Evolutionary conservation across 192 early-diverging fungal genomes (phyloP), one percentile per base, ranked within the genome.

Genomic region (Coemansia sp.): DNA sequence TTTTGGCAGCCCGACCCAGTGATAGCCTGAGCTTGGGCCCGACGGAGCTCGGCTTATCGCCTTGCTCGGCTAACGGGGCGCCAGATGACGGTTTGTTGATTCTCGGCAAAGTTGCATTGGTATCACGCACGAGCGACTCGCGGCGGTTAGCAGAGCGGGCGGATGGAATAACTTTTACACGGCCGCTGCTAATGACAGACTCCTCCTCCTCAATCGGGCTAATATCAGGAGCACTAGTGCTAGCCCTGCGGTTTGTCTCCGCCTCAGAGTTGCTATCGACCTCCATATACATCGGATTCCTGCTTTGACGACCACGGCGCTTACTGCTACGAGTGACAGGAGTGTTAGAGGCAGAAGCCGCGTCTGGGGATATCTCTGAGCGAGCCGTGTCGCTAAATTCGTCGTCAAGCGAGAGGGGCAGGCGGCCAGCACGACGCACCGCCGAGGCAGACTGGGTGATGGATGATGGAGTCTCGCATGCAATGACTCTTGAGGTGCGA

Each of bases 391-490:
- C 55, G 55, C 55, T 58, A 58, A 31, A 11, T 12, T 74, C 72
- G 32, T 64, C 72, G 10, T 46, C 44, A 39, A 74, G 42, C 3
- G 62, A 25, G 2, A 27, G 29, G 3, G 72, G 66, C 23, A 64
- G 34, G 29, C 62, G 66, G 39, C 67, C 62, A 46, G n/a, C 73
- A 46, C 67, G 67, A n/a, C 34, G 63, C 29, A 36, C 31, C 1
- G 19, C 36, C 6, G 36, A 12, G 5, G 50, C 55, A 6, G 55
- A 34, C 55, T 32, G 55, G 29, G 29, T 12, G 3, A 1, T 15
- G 5, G 55, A 23, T 2, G 3, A 23, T 9, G 3, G 14, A 5
- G 55, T 12, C 15, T 31, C 29, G 55, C 55, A 31, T 1, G 27
- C 2, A 32, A 1, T 14, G 5, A 34, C 31, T 15, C 31, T 58